phyloP scores from a whole-genome alignment of 2,329 filamentous ascomycete genomes.

The Talaromyces sp. region DNA sequence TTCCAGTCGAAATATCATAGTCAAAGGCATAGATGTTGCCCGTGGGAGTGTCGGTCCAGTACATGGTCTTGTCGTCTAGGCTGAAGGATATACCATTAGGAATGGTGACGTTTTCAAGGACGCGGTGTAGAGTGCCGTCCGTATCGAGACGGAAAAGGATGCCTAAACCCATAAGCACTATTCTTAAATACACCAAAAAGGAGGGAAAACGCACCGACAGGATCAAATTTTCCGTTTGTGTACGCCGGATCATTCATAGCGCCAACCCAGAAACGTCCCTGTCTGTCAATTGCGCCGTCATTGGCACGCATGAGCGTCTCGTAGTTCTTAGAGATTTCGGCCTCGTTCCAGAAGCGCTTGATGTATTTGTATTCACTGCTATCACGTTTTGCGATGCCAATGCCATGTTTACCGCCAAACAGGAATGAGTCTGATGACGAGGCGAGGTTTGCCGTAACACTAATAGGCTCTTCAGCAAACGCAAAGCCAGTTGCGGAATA shows the following conservation, averaged over 20 bases:
- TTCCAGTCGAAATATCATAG: slow-evolving; percentile 59
- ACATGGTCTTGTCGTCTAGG: slow-evolving; percentile 65
- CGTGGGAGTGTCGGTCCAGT: slow-evolving; percentile 70
- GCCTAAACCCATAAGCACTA: slow-evolving; percentile 46
- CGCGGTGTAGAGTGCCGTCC: slow-evolving; percentile 53
- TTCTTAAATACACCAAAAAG: slow-evolving; percentile 26
- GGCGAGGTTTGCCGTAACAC: slow-evolving; percentile 71
- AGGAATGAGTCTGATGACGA: slow-evolving; percentile 63
- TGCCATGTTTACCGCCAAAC: slow-evolving; percentile 71
- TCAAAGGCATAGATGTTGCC: slow-evolving; percentile 66
- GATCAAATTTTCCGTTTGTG: slow-evolving; percentile 55
- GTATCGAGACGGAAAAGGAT: slow-evolving; percentile 66
- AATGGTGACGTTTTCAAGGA: slow-evolving; percentile 63
- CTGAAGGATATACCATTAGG: slow-evolving; percentile 79
- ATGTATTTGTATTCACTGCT: slow-evolving; percentile 9
- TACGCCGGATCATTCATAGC: slow-evolving; percentile 16
- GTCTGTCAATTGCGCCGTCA: slow-evolving; percentile 71
- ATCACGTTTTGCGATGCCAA: slow-evolving; percentile 46
- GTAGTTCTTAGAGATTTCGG: slow-evolving; percentile 22
- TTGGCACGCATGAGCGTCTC: slow-evolving; percentile 53
- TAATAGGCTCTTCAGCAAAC: not conserved
- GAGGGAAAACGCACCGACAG: slow-evolving; percentile 70
- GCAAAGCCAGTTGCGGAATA: not conserved
- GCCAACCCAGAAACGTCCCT: slow-evolving; percentile 62
- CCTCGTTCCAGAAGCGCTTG: slow-evolving; percentile 15